Evolutionary conservation across 148 eudicot species (phyloP).

Genomic region (Nyssa sinensis): DNA sequence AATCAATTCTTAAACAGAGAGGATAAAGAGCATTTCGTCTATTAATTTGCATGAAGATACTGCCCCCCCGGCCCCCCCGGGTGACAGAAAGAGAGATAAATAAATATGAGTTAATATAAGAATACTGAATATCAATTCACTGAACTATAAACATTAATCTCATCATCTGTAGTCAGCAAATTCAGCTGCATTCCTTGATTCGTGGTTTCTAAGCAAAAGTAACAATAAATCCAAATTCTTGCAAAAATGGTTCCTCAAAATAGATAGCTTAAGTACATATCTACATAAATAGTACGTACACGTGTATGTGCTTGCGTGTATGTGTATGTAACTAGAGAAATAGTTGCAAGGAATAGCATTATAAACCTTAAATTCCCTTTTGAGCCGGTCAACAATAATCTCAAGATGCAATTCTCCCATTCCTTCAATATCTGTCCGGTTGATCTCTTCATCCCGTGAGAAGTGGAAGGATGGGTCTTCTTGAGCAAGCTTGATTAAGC

Average conservation of each 20-base stretch:
- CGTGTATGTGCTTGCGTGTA: background rate
- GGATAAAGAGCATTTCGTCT: background rate
- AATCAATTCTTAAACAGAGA: background rate
- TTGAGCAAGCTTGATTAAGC: conserved; percentile 92
- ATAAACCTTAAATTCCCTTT: conserved; percentile 89
- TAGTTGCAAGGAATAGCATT: conserved; percentile 12
- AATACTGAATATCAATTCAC: background rate
- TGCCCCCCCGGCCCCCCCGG: no score
- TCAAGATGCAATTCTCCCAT: conserved; percentile 99
- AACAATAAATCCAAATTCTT: background rate
- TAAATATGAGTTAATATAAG: background rate
- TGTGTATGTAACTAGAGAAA: background rate
- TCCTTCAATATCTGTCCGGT: conserved; percentile 96
- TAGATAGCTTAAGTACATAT: background rate
- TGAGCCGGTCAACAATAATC: conserved; percentile 95
- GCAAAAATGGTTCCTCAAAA: background rate
- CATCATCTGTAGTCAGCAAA: background rate
- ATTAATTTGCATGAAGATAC: background rate
- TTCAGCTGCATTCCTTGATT: background rate
- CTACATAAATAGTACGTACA: background rate
- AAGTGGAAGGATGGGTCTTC: conserved; percentile 99
- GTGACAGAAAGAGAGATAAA: no score
- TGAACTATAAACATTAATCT: background rate
- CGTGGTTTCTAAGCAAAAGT: background rate
- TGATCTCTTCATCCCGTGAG: conserved; percentile 90